Percentiles rank a stretch among this genome's conserved stretches.
Evolutionary conservation across 805 yeast genomes (phyloP).

Genomic region (Wickerhamiella cacticola): DNA sequence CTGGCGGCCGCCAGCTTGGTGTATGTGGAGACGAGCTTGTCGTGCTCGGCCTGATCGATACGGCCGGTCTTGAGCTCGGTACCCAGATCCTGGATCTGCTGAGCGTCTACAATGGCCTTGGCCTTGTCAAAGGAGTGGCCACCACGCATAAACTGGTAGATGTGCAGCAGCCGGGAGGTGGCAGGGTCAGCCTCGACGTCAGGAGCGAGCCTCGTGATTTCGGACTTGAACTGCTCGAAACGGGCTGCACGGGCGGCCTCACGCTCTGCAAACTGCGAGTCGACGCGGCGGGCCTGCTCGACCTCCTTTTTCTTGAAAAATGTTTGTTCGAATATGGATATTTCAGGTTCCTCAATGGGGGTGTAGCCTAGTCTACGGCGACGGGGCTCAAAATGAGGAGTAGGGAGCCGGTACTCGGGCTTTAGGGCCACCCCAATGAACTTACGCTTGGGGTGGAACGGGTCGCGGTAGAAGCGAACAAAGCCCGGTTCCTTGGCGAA

Average conservation of each 20-base stretch:
- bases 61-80: slow-evolving; percentile 28
- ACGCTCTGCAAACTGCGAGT: slow-evolving; percentile 34
- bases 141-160: slow-evolving; percentile 44
- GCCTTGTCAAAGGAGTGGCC: slow-evolving; percentile 52
- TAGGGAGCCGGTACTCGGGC: slow-evolving; percentile 56
- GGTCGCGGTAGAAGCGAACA: slow-evolving; percentile 84
- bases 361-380: slow-evolving; percentile 71
- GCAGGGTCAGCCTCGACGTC: slow-evolving; percentile 15
- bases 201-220: slow-evolving; percentile 25
- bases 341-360: slow-evolving; percentile 38
- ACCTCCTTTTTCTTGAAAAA: slow-evolving; percentile 58
- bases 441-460: slow-evolving; percentile 88
- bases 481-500: slow-evolving; percentile 87
- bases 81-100: slow-evolving; percentile 31
- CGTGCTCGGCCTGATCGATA: slow-evolving; percentile 29
- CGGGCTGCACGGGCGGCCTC: slow-evolving; percentile 31
- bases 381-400: slow-evolving; percentile 84
- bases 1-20: slow-evolving; percentile 31
- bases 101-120: slow-evolving; percentile 43
- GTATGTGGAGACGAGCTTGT: slow-evolving; percentile 19
- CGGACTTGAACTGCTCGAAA: slow-evolving; percentile 26
- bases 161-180: slow-evolving; percentile 40
- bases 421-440: slow-evolving; percentile 78
- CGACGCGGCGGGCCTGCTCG: slow-evolving; percentile 42
- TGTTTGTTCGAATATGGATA: slow-evolving; percentile 47